These are phyloP conservation scores for Colletotrichum coccodes DNA, from an alignment of 2,329 filamentous ascomycete genomes.

Conservation along the genomic window DNA sequence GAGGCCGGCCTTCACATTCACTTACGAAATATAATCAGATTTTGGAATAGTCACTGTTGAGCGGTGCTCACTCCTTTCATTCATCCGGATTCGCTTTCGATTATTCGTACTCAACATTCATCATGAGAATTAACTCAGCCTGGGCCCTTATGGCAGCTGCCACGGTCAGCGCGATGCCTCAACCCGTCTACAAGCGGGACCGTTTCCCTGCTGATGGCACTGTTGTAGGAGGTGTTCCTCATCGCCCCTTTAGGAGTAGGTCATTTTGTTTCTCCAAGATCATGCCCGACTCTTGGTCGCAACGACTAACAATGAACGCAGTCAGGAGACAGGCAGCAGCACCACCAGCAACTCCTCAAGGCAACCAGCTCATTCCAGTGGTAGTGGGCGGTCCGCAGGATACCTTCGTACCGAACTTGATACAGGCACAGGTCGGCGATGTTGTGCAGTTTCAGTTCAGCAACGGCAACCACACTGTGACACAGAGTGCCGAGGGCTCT, in stretches of 20 bases:
- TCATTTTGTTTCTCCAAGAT: not conserved
- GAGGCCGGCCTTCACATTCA: slow-evolving; percentile 21
- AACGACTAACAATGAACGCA: not conserved
- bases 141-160: slow-evolving; percentile 16
- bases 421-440: slow-evolving; percentile 48
- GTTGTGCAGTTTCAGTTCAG: slow-evolving; percentile 55
- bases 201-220: slow-evolving; percentile 26
- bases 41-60: slow-evolving; percentile 17
- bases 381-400: slow-evolving; percentile 49
- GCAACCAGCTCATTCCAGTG: slow-evolving; percentile 40
- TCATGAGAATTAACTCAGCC: slow-evolving; percentile 22
- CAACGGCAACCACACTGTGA: slow-evolving; percentile 54
- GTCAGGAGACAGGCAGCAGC: slow-evolving; percentile 28
- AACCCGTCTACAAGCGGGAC: slow-evolving; percentile 17
- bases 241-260: slow-evolving; percentile 24
- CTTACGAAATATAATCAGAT: slow-evolving; percentile 21
- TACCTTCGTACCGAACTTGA: slow-evolving; percentile 48
- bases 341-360: slow-evolving; percentile 23
- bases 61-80: slow-evolving; percentile 21
- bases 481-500: slow-evolving; percentile 46
- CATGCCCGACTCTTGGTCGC: too few relatives aligned
- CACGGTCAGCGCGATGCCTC: slow-evolving; percentile 25
- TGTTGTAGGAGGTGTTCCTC: slow-evolving; percentile 15
- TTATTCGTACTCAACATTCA: not conserved
- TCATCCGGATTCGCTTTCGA: not conserved